A percentile compares a stretch with the other conserved stretches of the same genome.
Evolutionary conservation across 2,329 filamentous ascomycete genomes (phyloP).

Genomic region (Talaromyces marneffei): DNA sequence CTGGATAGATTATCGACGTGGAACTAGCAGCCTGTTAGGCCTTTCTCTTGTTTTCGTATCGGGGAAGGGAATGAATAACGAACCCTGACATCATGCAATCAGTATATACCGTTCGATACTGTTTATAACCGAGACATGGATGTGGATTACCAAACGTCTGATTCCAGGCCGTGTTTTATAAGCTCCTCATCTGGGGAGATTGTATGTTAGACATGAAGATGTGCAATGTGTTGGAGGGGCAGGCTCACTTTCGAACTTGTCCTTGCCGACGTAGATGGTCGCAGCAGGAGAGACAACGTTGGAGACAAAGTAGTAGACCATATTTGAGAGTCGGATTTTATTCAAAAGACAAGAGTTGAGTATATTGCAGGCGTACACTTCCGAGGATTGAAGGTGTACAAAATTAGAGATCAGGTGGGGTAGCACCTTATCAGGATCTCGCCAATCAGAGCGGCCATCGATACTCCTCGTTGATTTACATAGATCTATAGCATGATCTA

Average conservation of each 20-base stretch:
- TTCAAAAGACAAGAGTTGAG: not conserved
- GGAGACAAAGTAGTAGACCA: conserved; percentile 97
- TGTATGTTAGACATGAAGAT: not conserved
- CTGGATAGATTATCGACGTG: conserved; percentile 96
- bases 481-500: no score
- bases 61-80: conserved; percentile 8
- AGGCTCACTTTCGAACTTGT: conserved; percentile 90
- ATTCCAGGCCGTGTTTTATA: conserved; percentile 88
- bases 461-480: no score
- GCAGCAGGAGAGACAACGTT: conserved; percentile 74
- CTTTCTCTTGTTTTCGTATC: not conserved
- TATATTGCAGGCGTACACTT: not conserved
- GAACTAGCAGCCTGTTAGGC: conserved; percentile 53
- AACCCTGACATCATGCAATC: conserved; percentile 15
- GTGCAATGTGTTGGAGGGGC: not conserved
- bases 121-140: not conserved
- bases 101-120: conserved; percentile 1
- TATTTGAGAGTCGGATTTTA: conserved; percentile 35
- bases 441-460: not conserved
- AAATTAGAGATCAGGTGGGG: not conserved
- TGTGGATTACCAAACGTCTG: conserved; percentile 74
- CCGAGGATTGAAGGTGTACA: not conserved
- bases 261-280: conserved; percentile 93
- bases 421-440: not conserved
- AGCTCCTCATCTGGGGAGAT: conserved; percentile 76